A percentile compares a stretch with the other conserved stretches of the same genome.
These are phyloP conservation scores for Plasmopara muralis DNA, from an alignment of 352 stramenopile genomes.

Conservation along the genomic window DNA sequence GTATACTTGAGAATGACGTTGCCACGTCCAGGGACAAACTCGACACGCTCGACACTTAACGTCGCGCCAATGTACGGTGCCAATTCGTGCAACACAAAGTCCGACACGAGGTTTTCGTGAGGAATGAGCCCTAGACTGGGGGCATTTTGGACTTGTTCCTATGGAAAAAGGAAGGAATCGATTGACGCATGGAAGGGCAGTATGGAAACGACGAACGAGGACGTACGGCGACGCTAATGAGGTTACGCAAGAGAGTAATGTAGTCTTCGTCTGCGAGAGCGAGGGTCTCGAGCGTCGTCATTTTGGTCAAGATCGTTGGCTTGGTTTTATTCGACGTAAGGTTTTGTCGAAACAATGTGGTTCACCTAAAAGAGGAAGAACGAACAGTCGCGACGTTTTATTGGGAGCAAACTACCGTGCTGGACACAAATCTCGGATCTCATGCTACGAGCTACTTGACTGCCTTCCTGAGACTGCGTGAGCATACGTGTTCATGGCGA, in stretches of 20 bases:
- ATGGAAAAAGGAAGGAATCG: not conserved
- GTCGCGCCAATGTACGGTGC: slow-evolving; percentile 65
- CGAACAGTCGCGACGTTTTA: too few species aligned
- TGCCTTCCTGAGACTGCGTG: slow-evolving; percentile 14
- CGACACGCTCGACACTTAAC: slow-evolving; percentile 66
- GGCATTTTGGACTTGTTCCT: slow-evolving; percentile 49
- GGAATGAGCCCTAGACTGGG: slow-evolving; percentile 42
- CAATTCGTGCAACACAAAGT: slow-evolving; percentile 83
- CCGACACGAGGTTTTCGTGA: slow-evolving; percentile 69
- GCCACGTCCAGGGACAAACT: slow-evolving; percentile 77
- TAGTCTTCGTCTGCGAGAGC: slow-evolving; percentile 55
- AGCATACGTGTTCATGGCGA: slow-evolving; percentile 71
- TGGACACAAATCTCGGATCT: too few species aligned
- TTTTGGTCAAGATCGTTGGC: not conserved
- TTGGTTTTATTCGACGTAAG: too few species aligned
- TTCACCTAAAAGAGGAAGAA: too few species aligned
- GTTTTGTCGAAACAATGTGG: too few species aligned
- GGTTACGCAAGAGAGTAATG: slow-evolving; percentile 61
- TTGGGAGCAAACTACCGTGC: too few species aligned
- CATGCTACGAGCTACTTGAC: too few species aligned
- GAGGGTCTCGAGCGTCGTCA: slow-evolving; percentile 25
- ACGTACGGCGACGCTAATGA: slow-evolving; percentile 55
- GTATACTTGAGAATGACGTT: slow-evolving; percentile 91
- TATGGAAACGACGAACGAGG: not conserved
- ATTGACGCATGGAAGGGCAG: not conserved